Base-by-base conservation (phyloP, 2,329 filamentous ascomycete genomes). In the Zalaria sp. region DNA sequence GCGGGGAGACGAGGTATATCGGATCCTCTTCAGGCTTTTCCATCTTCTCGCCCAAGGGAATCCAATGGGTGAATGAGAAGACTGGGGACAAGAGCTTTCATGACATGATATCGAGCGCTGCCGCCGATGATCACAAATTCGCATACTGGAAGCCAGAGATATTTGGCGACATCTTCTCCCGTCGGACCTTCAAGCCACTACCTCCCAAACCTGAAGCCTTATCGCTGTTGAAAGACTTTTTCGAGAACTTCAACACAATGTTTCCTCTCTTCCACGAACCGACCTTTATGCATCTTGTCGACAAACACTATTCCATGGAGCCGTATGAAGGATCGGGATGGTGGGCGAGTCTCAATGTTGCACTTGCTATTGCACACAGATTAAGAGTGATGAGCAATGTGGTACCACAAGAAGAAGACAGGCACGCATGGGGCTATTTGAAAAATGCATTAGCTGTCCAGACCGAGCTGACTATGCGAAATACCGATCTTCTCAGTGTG, bases 221-320 rank as follows among this genome's bases (percentile, higher is more conserved):
- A 46, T 93, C 86, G 1, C 67, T 96, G 32, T 75, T 95, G 46
- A 86, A 83, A 60, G 91, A 98, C 60, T 98, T 82, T 56, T 98
- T 98, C 51, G 85, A 93, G 55, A 95, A 95, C 63, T 96, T 98
- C 72, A 98, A 98, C 67, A 91, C 86, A 75, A 89, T 96, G 75
- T 94, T 96, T 57, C 91, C 91, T 4, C 70, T 98, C 3, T 98
- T 94, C 56, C 91, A 98, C 60, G 88, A 95, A 59, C 88, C 89
- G 1, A 96, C 91, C 0, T 98, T 98, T 57, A 96, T 96, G 86
- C 88, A 95, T 57, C 70, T 96, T 4, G 87, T 95, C 28, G 87
- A 96, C 56, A 79, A 83, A 51, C 89, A 96, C 58, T 98, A 96
- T 61, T 93, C 87, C 1, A 69, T 79, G 39, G 84, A 96, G 51